These are phyloP conservation scores for Daldinia vernicosa DNA, from an alignment of 495 filamentous ascomycete species.

Conservation along the genomic window DNA sequence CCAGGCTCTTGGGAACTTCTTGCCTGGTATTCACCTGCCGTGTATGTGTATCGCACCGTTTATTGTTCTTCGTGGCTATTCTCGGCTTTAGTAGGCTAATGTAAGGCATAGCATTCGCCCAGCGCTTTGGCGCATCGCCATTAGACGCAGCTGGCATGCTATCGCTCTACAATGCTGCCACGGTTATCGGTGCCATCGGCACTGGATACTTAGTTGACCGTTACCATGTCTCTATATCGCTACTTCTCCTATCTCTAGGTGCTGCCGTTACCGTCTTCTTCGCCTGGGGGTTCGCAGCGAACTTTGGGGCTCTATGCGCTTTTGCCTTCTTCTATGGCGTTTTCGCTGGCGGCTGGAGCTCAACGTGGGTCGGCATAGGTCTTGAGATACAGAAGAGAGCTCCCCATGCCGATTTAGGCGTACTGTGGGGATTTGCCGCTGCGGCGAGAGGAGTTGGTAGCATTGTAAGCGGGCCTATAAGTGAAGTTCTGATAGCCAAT, in stretches of 20 bases:
- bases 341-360: slow-evolving; percentile 60
- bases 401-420: slow-evolving; percentile 49
- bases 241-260: slow-evolving; percentile 66
- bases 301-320: slow-evolving; percentile 65
- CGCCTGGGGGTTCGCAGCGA: slow-evolving; percentile 70
- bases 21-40: slow-evolving; percentile 72
- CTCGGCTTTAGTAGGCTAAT: background rate
- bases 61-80: background rate
- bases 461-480: slow-evolving; percentile 68
- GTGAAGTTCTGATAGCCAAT: slow-evolving; percentile 61
- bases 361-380: slow-evolving; percentile 68
- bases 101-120: slow-evolving; percentile 24
- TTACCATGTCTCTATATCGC: slow-evolving; percentile 66
- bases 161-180: slow-evolving; percentile 67
- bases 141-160: slow-evolving; percentile 62
- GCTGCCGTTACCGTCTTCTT: slow-evolving; percentile 68
- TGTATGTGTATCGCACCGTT: slow-evolving; percentile 9
- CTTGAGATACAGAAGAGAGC: slow-evolving; percentile 62
- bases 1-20: slow-evolving; percentile 73
- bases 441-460: slow-evolving; percentile 74
- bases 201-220: slow-evolving; percentile 70
- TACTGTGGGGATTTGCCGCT: slow-evolving; percentile 71
- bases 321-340: slow-evolving; percentile 76
- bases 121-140: slow-evolving; percentile 50
- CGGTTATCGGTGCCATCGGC: slow-evolving; percentile 66